phyloP scores from a whole-genome alignment of 257 asterid species.

The Solanum appendiculatum region DNA sequence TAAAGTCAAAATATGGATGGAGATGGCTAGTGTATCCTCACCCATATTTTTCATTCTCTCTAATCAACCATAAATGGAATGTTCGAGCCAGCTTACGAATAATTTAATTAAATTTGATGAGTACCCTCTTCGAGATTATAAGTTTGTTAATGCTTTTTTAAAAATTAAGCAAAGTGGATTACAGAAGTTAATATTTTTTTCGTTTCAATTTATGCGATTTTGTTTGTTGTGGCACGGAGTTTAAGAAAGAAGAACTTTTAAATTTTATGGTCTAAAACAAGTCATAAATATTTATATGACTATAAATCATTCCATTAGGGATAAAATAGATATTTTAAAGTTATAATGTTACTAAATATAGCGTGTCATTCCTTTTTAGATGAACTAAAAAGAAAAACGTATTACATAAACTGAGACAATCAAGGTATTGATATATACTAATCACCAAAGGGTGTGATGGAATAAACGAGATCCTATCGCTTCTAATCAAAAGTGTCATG shows the following conservation, averaged over 20 bases:
- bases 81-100: rapidly evolving
- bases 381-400: rapidly evolving
- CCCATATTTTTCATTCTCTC: not conserved
- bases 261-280: not conserved
- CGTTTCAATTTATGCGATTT: not conserved
- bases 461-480: not conserved
- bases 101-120: not conserved
- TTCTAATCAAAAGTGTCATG: not conserved
- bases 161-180: not conserved
- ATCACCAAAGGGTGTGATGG: not conserved
- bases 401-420: not conserved
- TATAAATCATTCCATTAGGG: too few relatives aligned
- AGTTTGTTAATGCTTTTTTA: not conserved
- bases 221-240: rapidly evolving
- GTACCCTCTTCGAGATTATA: rapidly evolving
- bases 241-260: too few relatives aligned
- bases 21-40: not conserved
- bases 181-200: not conserved
- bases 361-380: not conserved
- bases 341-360: not conserved
- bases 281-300: too few relatives aligned
- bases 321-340: not conserved
- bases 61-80: not conserved
- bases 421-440: not conserved
- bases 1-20: not conserved